Percentiles rank a stretch among this genome's conserved stretches.
Evolutionary conservation across 1,139 yeast genomes (phyloP).

Genomic region (Sugiyamaella pinicola): DNA sequence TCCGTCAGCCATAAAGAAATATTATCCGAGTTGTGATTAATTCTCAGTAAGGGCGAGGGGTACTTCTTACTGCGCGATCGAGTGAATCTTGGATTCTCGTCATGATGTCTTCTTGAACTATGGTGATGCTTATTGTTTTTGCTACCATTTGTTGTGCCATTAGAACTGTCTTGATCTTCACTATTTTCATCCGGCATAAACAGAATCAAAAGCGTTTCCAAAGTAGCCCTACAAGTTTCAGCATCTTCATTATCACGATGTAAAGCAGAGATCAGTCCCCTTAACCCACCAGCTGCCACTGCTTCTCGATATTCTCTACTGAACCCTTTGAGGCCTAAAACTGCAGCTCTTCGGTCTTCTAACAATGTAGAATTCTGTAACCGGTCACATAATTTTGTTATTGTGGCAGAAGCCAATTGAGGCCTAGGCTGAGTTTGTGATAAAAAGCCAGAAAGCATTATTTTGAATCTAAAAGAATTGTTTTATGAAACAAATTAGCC

Average conservation of each 20-base stretch:
- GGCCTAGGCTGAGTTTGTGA: conserved; percentile 53
- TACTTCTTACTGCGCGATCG: conserved; percentile 19
- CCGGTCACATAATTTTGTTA: conserved; percentile 85
- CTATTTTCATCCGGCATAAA: conserved; percentile 49
- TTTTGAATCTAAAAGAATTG: background rate
- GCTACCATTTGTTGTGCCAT: conserved; percentile 6
- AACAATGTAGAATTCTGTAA: conserved; percentile 79
- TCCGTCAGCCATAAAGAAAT: conserved; percentile 95
- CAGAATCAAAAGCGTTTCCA: conserved; percentile 82
- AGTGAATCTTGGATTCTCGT: conserved; percentile 13
- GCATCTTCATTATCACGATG: conserved; percentile 67
- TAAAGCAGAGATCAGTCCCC: conserved; percentile 71
- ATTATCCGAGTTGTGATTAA: conserved; percentile 50
- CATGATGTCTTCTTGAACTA: background rate
- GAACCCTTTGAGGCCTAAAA: conserved; percentile 85
- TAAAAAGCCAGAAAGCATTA: conserved; percentile 51
- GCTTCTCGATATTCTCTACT: conserved; percentile 86
- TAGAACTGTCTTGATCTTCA: background rate
- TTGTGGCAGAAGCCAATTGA: conserved; percentile 79
- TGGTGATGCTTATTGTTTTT: no score
- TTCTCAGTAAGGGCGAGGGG: conserved; percentile 18
- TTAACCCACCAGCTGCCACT: conserved; percentile 85
- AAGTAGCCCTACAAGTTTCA: conserved; percentile 74
- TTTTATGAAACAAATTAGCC: background rate
- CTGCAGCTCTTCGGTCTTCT: conserved; percentile 89